Percentiles rank a stretch among this genome's conserved stretches.
These are phyloP conservation scores for Ramaria sp. DNA, from an alignment of 768 basidiomycete genomes.

Conservation along the genomic window DNA sequence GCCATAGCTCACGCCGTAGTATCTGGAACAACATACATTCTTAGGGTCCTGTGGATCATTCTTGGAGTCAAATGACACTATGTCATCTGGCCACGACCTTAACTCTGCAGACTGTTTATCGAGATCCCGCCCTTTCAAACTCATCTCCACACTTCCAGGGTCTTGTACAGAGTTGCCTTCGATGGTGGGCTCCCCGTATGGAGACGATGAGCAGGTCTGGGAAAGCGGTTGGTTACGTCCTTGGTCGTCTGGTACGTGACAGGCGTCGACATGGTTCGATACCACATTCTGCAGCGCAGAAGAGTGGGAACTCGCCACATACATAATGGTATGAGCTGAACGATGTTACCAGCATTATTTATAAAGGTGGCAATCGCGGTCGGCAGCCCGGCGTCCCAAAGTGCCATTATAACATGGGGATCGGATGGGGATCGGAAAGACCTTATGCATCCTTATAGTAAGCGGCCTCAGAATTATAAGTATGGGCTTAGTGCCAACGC, in stretches of 20 bases:
- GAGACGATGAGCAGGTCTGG: neutral
- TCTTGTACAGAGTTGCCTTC: neutral
- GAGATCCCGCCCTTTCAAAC: neutral
- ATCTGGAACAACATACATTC: constrained; percentile 10
- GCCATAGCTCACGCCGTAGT: neutral
- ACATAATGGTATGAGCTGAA: too few relatives aligned
- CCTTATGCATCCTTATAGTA: too few relatives aligned
- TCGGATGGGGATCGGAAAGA: too few relatives aligned
- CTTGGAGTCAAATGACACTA: constrained; percentile 15
- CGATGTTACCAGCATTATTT: too few relatives aligned
- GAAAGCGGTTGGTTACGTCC: neutral
- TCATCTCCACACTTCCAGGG: neutral
- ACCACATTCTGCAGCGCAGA: neutral
- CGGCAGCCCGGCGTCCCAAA: too few relatives aligned
- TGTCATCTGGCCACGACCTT: constrained; percentile 14
- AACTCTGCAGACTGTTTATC: neutral
- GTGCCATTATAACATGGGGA: too few relatives aligned
- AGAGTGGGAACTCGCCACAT: too few relatives aligned
- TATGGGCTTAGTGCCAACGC: too few relatives aligned
- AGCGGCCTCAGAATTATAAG: too few relatives aligned
- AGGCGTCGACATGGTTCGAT: neutral
- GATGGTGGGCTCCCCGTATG: neutral
- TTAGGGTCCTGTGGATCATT: constrained; percentile 21
- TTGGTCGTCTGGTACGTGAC: neutral
- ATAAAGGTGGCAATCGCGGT: too few relatives aligned